Base-by-base conservation (phyloP, 164 flowering plant genomes). In the Macadamia tetraphylla region DNA sequence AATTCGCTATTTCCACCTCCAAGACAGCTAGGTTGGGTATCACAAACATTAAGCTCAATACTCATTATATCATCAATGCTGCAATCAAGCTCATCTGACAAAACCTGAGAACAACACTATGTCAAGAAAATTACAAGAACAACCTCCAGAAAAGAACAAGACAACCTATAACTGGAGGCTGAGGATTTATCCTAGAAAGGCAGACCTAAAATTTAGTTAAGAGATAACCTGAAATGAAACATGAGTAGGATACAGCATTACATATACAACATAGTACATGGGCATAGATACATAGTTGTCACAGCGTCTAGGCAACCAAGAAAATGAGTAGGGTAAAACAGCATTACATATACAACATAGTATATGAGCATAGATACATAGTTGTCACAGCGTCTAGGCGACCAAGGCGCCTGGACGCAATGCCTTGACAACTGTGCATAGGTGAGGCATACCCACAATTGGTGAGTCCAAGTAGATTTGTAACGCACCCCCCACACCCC, bases 11-110 rank as follows among this genome's bases (percentile, higher is more conserved):
- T 88, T 74, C 81, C 91, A 70, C 98, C 98, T 75, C 97, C 98
- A 75, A 94, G 87, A 80, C 96, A 91, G 80, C 97, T 89, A 43
- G 97, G 94, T 72, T 91, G 98, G 29, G 94, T 94, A 79, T 94
- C 97, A 78, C 97, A 94, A 63, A 91, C 73, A 75, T 89, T 91
- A 73, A 91, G 74, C 78, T 94, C 97, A 68, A 91, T 65, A 65
- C 76, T 80, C 69, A 80, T 73, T 44, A 94, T 89, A 73, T 94
- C 94, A 75, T 89, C 90, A 70, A 73, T 63, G 29, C 64, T 48
- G 72, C 94, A 94, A 60, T 78, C 76, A 59, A 94, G 76, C 78
- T 91, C 89, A 31, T 88, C 87, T 60, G 98, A 86, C 75, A 93
- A 76, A 64, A 85, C 79, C 97, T 90, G 81, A 40, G 44, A 55